Percentiles rank a stretch among this genome's conserved stretches.
Conservation (phyloP, 768 basidiomycete species). For the Hygrophorus pudorinus region DNA sequence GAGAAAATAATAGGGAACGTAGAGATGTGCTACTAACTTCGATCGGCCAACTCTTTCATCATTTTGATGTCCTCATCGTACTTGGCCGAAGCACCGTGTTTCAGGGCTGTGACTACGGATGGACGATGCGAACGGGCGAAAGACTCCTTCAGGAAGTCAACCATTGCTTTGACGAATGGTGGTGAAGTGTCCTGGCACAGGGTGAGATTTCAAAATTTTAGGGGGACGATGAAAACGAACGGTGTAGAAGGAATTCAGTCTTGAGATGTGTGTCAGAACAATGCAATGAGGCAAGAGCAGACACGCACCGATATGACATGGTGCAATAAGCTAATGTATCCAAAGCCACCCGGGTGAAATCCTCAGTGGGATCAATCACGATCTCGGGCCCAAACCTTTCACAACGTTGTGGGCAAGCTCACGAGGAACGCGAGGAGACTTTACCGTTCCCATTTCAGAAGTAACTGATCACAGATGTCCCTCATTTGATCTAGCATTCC, state of each 20-base stretch:
- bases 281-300: not conserved
- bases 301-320: slow-evolving; percentile 27
- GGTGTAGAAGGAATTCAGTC: slow-evolving; percentile 38
- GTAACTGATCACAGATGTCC: slow-evolving; percentile 33
- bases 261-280: slow-evolving; percentile 8
- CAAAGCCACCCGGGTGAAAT: slow-evolving; percentile 38
- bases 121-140: slow-evolving; percentile 26
- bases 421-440: not conserved
- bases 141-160: slow-evolving; percentile 29
- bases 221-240: slow-evolving; percentile 8
- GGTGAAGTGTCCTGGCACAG: slow-evolving; percentile 21
- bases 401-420: not conserved
- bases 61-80: slow-evolving; percentile 30
- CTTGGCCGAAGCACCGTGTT: slow-evolving; percentile 24
- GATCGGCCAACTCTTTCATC: slow-evolving; percentile 31
- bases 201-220: not conserved
- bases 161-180: slow-evolving; percentile 31
- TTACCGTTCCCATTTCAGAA: slow-evolving; percentile 33
- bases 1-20: not conserved
- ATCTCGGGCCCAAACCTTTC: slow-evolving; percentile 31
- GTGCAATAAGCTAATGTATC: slow-evolving; percentile 37
- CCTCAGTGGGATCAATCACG: slow-evolving; percentile 32
- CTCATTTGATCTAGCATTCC: slow-evolving; percentile 40
- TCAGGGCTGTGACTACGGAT: slow-evolving; percentile 23
- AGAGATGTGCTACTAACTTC: slow-evolving; percentile 19